phyloP scores from a whole-genome alignment of 805 yeast genomes.

The Wickerhamiella siamensis region DNA sequence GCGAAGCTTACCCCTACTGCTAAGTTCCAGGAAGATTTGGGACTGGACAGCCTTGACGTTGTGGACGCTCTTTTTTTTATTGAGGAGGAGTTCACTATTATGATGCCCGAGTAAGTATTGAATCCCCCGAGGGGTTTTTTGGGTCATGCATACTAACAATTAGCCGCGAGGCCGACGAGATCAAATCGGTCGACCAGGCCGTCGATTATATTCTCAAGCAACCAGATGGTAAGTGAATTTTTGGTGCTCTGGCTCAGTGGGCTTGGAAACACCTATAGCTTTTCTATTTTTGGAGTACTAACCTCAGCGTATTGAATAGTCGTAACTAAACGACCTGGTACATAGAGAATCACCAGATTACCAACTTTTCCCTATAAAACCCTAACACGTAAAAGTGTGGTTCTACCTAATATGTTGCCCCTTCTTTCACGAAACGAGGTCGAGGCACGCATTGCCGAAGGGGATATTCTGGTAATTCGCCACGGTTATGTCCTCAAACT shows the following conservation, averaged over 20 bases:
- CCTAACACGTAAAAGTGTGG: no score
- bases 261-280: background rate
- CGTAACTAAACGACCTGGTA: background rate
- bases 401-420: background rate
- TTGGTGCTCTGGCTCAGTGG: background rate
- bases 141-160: slow-evolving; percentile 6
- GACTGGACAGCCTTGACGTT: slow-evolving; percentile 82
- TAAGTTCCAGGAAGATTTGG: slow-evolving; percentile 40
- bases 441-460: slow-evolving; percentile 46
- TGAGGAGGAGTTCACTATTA: slow-evolving; percentile 64
- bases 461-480: slow-evolving; percentile 58
- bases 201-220: slow-evolving; percentile 62
- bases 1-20: slow-evolving; percentile 29
- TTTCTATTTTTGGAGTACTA: no score
- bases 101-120: slow-evolving; percentile 18
- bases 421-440: slow-evolving; percentile 33
- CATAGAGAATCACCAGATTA: background rate
- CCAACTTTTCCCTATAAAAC: background rate
- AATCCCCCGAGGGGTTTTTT: background rate
- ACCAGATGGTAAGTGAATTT: slow-evolving; percentile 22
- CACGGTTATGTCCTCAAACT: slow-evolving; percentile 46
- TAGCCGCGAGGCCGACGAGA: slow-evolving; percentile 69
- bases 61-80: slow-evolving; percentile 91
- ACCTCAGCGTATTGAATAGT: background rate
- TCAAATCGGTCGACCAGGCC: slow-evolving; percentile 85